Base-by-base conservation (phyloP, 495 filamentous ascomycete genomes). In the Penicillium lagena region DNA sequence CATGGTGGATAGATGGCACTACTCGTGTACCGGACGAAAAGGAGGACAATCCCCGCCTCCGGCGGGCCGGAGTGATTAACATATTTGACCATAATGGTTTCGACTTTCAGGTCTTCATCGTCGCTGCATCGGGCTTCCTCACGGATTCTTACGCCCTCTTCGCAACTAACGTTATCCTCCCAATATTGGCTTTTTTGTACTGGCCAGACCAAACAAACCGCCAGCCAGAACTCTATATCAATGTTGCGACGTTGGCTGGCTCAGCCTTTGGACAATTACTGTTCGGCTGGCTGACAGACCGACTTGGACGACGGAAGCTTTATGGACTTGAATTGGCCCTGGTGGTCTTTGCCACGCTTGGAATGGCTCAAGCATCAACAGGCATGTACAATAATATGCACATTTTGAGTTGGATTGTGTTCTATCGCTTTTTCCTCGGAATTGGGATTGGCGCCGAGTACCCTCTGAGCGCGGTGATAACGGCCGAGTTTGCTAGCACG, bases 91-190 rank as follows among this genome's bases (percentile, higher is more conserved):
- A 48, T 40, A 63, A 49, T 56, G 52, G 49, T 29, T 58, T 37
- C 51, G 58, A 45, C 13, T 37, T 36, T 29, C 42, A 45, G 49
- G 62, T 65, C 12, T 58, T 68, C 17, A 64, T 69, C n/a, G 79
- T 83, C 11, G 76, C 79, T 4, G 77, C 70, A 4, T 70, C 72
- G 0, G 79, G 79, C 10, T 83, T 83, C 45, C 66, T 83, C 37
- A 79, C 79, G 5, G 78, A 80, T 49, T 72, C 75, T 34, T 81
- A 80, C 54, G 71, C 74, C 47, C 58, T 70, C 13, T 82, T 82
- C 48, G 71, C 75, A 12, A 74, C 68, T 39, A 82, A 82, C 46
- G 67, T 78, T 47, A 58, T 79, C 28, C 55, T 72, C 7, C 76
- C 79, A 0, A 73, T 73, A 37, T 49, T 82, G 11, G 66, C 62